Percentiles rank a stretch among this genome's conserved stretches.
Evolutionary conservation across 2,329 filamentous ascomycete genomes (phyloP).

Genomic region (Ascochyta lentis): DNA sequence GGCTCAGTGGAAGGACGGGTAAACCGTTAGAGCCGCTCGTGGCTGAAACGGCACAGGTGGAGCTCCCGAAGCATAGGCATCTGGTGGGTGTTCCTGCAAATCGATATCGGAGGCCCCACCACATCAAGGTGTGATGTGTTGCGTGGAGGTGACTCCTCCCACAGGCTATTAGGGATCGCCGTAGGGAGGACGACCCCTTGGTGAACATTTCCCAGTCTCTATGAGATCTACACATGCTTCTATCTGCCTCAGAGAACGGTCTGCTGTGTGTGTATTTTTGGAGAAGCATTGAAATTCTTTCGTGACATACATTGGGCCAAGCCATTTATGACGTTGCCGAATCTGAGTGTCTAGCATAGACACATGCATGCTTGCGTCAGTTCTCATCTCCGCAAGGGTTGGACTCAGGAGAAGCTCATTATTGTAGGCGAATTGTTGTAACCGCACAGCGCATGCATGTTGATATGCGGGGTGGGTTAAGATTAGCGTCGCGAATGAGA

Average conservation of each 20-base stretch:
- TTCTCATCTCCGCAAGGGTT: slow-evolving; percentile 32
- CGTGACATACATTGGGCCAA: neutral
- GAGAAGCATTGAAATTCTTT: neutral
- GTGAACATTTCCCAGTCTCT: too few relatives aligned
- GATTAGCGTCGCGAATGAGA: neutral
- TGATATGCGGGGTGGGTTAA: slow-evolving; percentile 1
- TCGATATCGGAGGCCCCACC: slow-evolving; percentile 33
- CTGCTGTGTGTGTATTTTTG: neutral
- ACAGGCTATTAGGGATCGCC: neutral
- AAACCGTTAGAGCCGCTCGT: slow-evolving; percentile 31
- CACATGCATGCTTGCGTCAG: slow-evolving; percentile 27
- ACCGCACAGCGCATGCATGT: neutral
- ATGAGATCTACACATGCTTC: neutral
- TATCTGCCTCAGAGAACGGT: neutral
- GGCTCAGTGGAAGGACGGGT: slow-evolving; percentile 21
- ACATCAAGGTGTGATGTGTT: slow-evolving; percentile 28
- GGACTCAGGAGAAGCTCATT: neutral
- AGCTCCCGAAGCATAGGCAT: slow-evolving; percentile 23
- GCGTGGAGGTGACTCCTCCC: slow-evolving; percentile 6
- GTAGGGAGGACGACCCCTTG: slow-evolving; percentile 3
- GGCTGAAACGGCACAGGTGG: slow-evolving; percentile 30
- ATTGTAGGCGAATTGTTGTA: neutral
- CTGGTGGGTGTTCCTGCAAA: slow-evolving; percentile 27
- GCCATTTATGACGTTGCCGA: slow-evolving; percentile 19
- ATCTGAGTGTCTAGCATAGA: neutral